Base-by-base conservation (phyloP, 2,329 filamentous ascomycete species). In the Neopestalotiopsis sp. region DNA sequence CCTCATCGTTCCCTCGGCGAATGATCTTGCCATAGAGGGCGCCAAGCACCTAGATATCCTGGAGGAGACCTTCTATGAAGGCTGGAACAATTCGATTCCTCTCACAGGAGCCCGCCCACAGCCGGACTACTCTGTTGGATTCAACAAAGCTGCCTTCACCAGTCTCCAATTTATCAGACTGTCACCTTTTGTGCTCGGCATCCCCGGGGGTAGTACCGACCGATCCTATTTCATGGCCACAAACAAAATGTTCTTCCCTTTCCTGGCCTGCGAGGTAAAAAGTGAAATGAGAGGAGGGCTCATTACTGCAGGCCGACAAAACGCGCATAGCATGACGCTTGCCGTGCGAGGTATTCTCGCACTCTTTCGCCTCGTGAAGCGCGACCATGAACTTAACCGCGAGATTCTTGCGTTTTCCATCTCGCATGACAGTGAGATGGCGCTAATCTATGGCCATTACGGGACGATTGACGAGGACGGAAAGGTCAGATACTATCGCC, bases 211-310 rank as follows among this genome's bases (percentile, higher is more conserved):
- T 72, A 87, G 7, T 68, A 74, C 75, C 14, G 76, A 82, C 67
- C 73, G 73, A 65, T 86, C 80, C 24, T 80, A 75, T 70, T 84
- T 86, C 66, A 82, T 84, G 77, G 80, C 73, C 9, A 86, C 82
- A 12, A 82, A 78, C 66, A 75, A 80, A 4, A 85, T 86, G 77
- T 84, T 82, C 75, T 85, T 88, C 70, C 83, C 83, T 2, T 87
- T 86, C 70, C 75, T 87, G 0, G 81, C 81, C 0, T 84, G 80
- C 73, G 82, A 87, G 72, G 83, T 85, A 1, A 85, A 85, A 73
- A 84, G 80, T 69, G 79, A 28, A 28, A 28, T 3, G 82, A 58
- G 73, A 75, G 34, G 75, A 32, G 76, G 72, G 1, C 81, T 84
- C 5, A 75, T 81, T 64, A 67, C 81, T 13, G 80, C 80, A 2